These are phyloP conservation scores for Blastobotrys indianensis DNA, from an alignment of 1,139 yeast genomes.

Conservation along the genomic window DNA sequence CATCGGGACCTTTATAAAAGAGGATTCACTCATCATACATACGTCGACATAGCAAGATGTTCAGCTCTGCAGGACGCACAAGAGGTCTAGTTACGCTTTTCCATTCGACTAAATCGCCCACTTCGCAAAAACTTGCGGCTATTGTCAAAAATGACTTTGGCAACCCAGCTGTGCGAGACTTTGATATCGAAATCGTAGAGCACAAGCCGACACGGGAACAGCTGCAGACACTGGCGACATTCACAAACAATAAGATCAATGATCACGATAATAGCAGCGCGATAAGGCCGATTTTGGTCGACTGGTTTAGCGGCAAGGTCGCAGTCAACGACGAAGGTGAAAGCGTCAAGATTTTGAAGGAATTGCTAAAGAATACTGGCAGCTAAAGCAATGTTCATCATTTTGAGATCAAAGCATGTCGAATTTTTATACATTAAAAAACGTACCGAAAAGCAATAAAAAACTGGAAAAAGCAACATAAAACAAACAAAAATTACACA, in stretches of 20 bases:
- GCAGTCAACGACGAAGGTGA: constrained; percentile 38
- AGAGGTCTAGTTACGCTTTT: constrained; percentile 28
- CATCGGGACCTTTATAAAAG: not conserved
- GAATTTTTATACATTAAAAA: not conserved
- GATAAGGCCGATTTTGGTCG: constrained; percentile 33
- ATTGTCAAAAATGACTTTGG: constrained; percentile 21
- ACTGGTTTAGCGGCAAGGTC: constrained; percentile 34
- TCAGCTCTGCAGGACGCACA: constrained; percentile 24
- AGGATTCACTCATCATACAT: constrained; percentile 1
- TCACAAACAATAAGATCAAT: constrained; percentile 6
- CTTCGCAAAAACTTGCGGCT: constrained; percentile 20
- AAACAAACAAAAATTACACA: constrained; percentile 4
- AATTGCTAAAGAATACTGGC: constrained; percentile 17
- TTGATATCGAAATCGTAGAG: constrained; percentile 32
- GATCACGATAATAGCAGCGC: constrained; percentile 11
- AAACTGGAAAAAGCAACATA: not conserved
- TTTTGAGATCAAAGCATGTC: not conserved
- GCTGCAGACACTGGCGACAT: constrained; percentile 20
- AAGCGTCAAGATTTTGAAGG: constrained; percentile 31
- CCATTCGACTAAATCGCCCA: constrained; percentile 24
- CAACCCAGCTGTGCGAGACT: constrained; percentile 24
- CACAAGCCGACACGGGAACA: constrained; percentile 32
- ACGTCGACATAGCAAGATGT: constrained; percentile 16
- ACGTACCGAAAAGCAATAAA: constrained; percentile 2
- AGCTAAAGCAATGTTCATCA: too few species aligned